phyloP scores from a whole-genome alignment of 345 rosid species.

The Gossypium longicalyx region DNA sequence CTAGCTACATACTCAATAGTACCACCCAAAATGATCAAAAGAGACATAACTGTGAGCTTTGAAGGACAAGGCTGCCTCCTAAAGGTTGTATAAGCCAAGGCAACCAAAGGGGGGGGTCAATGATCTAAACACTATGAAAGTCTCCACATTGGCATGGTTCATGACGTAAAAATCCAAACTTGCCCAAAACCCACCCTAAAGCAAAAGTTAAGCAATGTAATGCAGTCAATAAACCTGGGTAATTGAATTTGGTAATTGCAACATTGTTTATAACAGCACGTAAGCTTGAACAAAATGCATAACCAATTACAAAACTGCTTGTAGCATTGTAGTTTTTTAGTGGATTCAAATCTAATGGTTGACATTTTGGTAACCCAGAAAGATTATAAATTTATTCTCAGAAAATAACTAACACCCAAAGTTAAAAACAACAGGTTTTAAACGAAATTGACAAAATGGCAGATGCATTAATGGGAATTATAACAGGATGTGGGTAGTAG shows the following conservation, averaged over 20 bases:
- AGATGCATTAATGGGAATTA: neutral
- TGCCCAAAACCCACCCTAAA: conserved; percentile 73
- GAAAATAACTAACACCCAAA: neutral
- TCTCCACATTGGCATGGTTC: conserved; percentile 97
- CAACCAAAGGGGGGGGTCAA: conserved; percentile 38
- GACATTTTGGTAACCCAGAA: conserved; percentile 19
- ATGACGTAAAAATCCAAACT: conserved; percentile 66
- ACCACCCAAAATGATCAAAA: conserved; percentile 55
- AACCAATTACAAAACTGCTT: too few relatives aligned
- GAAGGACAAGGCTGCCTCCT: conserved; percentile 82
- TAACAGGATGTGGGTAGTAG: neutral
- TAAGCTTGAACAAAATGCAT: too few relatives aligned
- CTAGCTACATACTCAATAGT: conserved; percentile 50
- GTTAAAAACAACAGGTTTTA: neutral
- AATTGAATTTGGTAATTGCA: conserved; percentile 84
- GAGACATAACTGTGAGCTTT: conserved; percentile 38
- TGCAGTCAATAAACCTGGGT: conserved; percentile 87
- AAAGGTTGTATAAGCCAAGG: conserved; percentile 69
- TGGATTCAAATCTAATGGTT: conserved; percentile 36
- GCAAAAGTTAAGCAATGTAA: conserved; percentile 76
- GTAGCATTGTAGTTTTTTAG: conserved; percentile 41
- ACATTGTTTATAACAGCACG: conserved; percentile 59
- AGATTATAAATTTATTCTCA: neutral
- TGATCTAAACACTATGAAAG: conserved; percentile 7
- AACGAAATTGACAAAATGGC: neutral